Evolutionary conservation across 768 basidiomycete genomes (phyloP), one percentile per base, ranked within the genome.

Genomic region (Mycena metata): DNA sequence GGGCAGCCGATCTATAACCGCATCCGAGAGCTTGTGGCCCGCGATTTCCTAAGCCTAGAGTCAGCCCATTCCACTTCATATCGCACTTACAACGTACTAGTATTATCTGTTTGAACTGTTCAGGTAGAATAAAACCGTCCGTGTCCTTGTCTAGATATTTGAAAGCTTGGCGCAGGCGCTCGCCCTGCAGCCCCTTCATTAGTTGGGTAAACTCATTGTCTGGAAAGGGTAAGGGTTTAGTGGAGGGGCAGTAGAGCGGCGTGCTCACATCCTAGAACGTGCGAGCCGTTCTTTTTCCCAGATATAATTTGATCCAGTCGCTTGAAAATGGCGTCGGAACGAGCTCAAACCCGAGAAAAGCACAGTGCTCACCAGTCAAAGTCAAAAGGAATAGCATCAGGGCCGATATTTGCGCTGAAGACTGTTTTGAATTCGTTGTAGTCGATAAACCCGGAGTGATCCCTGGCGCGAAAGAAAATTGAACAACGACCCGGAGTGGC

Each of bases 121-220:
- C 94, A 19, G 96, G 94, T 71, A 83, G 85, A 80, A 99, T 98
- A 82, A 97, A 95, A 50, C 98, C 98, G 76, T 97, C 94, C 76
- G 93, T 89, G 76, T 97, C 92, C 55, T 85, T 82, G 80, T 99
- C 97, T 76, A 99, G 86, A 80, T 91, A 89, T 82, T 90, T 93
- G 85, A 99, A 99, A 26, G 96, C 93, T 81, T 99, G 98, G 68
- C 98, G 93, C 61, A 99, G 84, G 36, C 98, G 91, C 81, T 99
- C 98, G 76, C 96, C 98, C 82, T 98, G 98, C 63, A 98, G 87
- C 47, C 96, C 97, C 81, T 98, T 99, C 95, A 99, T 98, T 67
- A 99, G 83, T 82, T 98, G 96, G 35, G 96, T 98, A 82, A 99
- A 99, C 80, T 99, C 96, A 77, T 93, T 93, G 82, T 96, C 93